Percentiles rank a stretch among this genome's conserved stretches.
phyloP scores from a whole-genome alignment of 257 asterid genomes.

The Fraxinus cuspidata region DNA sequence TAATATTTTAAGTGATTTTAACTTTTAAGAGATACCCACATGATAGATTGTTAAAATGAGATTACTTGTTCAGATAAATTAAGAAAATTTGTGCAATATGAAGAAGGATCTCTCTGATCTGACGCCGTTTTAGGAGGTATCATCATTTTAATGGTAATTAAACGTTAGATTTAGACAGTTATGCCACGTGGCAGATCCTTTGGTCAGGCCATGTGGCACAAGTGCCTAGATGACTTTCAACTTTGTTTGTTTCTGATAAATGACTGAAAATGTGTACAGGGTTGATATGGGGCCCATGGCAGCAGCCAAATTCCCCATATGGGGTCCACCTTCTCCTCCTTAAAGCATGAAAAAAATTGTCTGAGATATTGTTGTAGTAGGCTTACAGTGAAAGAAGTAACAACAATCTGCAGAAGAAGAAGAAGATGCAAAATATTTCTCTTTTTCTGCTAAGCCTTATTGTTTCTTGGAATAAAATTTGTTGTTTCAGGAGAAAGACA shows the following conservation, averaged over 20 bases:
- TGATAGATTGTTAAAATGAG: slow-evolving; percentile 12
- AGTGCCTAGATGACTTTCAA: slow-evolving; percentile 22
- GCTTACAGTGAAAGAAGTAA: not conserved
- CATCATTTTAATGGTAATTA: not conserved
- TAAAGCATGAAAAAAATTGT: slow-evolving; percentile 30
- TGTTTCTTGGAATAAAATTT: slow-evolving; percentile 15
- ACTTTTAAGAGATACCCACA: slow-evolving; percentile 20
- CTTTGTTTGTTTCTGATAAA: slow-evolving; percentile 27
- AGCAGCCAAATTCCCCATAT: slow-evolving; percentile 16
- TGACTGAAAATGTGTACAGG: slow-evolving; percentile 24
- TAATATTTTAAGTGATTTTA: slow-evolving; percentile 13
- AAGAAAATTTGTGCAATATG: not conserved
- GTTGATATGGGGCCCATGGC: slow-evolving; percentile 23
- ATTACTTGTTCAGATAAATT: not conserved
- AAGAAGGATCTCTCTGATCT: not conserved
- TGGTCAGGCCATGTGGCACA: slow-evolving; percentile 38
- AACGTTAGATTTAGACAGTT: slow-evolving; percentile 32
- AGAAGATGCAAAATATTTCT: slow-evolving; percentile 20
- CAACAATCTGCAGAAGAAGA: slow-evolving; percentile 37
- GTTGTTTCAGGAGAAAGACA: not conserved
- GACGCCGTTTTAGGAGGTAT: slow-evolving; percentile 18
- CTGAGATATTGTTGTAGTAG: slow-evolving; percentile 26
- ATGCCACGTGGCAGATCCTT: slow-evolving; percentile 33
- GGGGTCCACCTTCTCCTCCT: slow-evolving; percentile 36
- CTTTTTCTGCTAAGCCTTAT: slow-evolving; percentile 23